Percentiles rank a stretch among this genome's conserved stretches.
These are phyloP conservation scores for Epichloe scottii DNA, from an alignment of 2,329 filamentous ascomycete species.

Conservation along the genomic window DNA sequence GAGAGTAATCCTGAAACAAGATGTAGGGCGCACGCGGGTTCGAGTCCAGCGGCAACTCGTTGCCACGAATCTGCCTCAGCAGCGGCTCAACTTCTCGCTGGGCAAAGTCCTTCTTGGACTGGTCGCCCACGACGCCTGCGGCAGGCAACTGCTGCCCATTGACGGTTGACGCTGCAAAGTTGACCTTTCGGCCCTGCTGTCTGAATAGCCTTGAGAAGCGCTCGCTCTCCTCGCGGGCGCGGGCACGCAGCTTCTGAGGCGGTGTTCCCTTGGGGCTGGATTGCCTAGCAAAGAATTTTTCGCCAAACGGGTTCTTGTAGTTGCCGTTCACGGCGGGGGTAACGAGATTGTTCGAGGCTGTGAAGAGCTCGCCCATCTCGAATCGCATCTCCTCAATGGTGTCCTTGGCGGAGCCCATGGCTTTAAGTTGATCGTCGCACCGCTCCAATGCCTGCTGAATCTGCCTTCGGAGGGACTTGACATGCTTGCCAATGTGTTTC, in stretches of 20 bases:
- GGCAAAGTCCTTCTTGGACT: conserved; percentile 35
- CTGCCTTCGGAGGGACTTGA: conserved; percentile 36
- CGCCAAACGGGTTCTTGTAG: conserved; percentile 42
- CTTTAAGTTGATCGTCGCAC: conserved; percentile 36
- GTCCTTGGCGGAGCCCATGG: conserved; percentile 37
- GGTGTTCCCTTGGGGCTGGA: conserved; percentile 37
- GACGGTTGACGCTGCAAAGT: conserved; percentile 21
- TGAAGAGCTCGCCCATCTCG: conserved; percentile 40
- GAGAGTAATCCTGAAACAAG: conserved; percentile 39
- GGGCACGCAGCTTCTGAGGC: conserved; percentile 37
- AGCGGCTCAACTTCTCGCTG: conserved; percentile 35
- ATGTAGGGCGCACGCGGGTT: conserved; percentile 42
- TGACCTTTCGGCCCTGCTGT: conserved; percentile 36
- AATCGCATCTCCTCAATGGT: conserved; percentile 41
- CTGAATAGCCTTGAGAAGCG: conserved; percentile 35
- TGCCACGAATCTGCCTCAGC: conserved; percentile 36
- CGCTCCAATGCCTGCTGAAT: conserved; percentile 37
- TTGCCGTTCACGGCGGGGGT: conserved; percentile 40
- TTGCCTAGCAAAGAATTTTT: conserved; percentile 37
- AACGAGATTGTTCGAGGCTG: conserved; percentile 39
- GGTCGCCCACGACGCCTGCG: conserved; percentile 20
- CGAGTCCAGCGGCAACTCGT: conserved; percentile 39
- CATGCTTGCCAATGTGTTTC: conserved; percentile 38
- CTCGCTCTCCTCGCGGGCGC: conserved; percentile 39
- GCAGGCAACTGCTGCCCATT: conserved; percentile 13